Evolutionary conservation across 345 rosid species (phyloP).

Genomic region (Salix udensis): DNA sequence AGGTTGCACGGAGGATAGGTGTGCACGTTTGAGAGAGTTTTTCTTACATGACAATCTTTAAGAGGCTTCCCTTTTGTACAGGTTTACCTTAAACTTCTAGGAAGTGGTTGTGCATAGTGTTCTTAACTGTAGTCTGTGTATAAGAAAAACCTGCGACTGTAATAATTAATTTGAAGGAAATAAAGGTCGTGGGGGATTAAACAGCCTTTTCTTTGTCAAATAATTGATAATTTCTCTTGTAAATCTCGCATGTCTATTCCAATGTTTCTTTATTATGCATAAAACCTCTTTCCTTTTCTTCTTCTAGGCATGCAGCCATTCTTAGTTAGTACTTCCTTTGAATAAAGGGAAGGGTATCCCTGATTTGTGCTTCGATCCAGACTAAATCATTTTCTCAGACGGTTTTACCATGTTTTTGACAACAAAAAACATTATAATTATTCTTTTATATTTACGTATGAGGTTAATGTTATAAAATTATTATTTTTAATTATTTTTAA

Average conservation of each 20-base stretch:
- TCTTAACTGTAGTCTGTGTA: not conserved
- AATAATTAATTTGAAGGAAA: not conserved
- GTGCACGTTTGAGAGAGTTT: conserved; percentile 42
- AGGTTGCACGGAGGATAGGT: conserved; percentile 83
- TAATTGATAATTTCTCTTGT: not conserved
- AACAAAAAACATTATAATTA: too few relatives aligned
- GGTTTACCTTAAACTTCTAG: not conserved
- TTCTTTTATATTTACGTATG: too few relatives aligned
- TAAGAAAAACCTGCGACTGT: not conserved
- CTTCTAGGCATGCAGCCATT: not conserved
- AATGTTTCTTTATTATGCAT: not conserved
- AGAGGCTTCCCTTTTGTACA: conserved; percentile 16
- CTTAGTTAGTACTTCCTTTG: not conserved
- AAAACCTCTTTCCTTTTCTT: not conserved
- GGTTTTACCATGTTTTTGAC: too few relatives aligned
- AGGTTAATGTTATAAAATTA: too few relatives aligned
- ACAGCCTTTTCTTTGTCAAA: not conserved
- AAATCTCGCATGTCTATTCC: not conserved
- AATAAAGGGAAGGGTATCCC: too few relatives aligned
- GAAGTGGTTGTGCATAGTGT: not conserved
- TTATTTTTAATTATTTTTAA: too few relatives aligned
- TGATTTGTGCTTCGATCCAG: too few relatives aligned
- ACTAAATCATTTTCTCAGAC: too few relatives aligned
- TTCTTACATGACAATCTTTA: not conserved
- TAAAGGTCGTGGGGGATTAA: not conserved